Percentiles rank a stretch among this genome's conserved stretches.
phyloP scores from a whole-genome alignment of 139 green algal genomes.

The Micractinium conductrix region DNA sequence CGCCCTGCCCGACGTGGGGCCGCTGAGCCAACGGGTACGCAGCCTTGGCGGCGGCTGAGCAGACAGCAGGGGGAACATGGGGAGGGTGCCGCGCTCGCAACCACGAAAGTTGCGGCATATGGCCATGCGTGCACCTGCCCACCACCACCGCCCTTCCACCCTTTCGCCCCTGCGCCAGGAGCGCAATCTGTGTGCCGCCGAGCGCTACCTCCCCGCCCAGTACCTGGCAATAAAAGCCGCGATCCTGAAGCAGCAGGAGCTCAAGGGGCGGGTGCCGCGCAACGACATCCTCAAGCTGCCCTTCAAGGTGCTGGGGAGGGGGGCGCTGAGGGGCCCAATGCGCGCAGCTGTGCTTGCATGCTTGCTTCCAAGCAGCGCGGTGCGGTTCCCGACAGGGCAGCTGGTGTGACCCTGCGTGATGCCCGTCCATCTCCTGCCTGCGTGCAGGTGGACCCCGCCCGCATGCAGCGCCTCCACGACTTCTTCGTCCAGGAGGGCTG shows the following conservation, averaged over 20 bases:
- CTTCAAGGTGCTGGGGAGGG: too few species aligned
- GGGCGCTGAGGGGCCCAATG: too few species aligned
- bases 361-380: too few species aligned
- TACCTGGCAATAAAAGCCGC: conserved; percentile 87
- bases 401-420: too few species aligned
- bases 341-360: too few species aligned
- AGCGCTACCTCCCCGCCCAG: conserved; percentile 81
- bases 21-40: conserved; percentile 49
- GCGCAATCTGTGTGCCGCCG: conserved; percentile 74
- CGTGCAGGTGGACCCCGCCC: conserved; percentile 21
- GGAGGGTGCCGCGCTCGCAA: too few species aligned
- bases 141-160: background rate
- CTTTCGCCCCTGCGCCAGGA: conserved; percentile 57
- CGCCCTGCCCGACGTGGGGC: conserved; percentile 70
- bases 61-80: too few species aligned
- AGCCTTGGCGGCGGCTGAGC: too few species aligned
- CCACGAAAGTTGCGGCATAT: too few species aligned
- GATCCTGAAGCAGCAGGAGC: conserved; percentile 58
- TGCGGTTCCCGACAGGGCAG: too few species aligned
- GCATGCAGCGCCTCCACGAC: conserved; percentile 31
- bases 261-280: conserved; percentile 10
- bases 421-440: background rate
- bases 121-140: background rate
- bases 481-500: conserved; percentile 38
- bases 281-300: conserved; percentile 33